Conservation (phyloP, 2,329 filamentous ascomycete genomes). For the Penicillium sp. region DNA sequence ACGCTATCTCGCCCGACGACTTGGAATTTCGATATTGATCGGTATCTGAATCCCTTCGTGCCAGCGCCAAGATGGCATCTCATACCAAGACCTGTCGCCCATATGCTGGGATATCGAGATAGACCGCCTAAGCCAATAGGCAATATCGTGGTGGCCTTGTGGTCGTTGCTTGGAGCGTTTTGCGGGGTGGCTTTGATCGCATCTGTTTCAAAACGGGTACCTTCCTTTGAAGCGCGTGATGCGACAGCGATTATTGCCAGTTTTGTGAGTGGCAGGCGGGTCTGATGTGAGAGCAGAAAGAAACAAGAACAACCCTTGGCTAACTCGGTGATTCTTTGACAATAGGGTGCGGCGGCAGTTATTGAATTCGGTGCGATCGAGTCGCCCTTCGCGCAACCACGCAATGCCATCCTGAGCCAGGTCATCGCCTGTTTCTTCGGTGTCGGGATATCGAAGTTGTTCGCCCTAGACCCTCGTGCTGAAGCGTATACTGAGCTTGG, state of each 20-base stretch:
- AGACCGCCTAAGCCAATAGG: constrained; percentile 45
- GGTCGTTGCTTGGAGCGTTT: constrained; percentile 65
- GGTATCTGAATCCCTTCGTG: constrained; percentile 67
- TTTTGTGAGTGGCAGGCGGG: constrained; percentile 55
- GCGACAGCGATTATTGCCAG: constrained; percentile 65
- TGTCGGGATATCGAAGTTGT: constrained; percentile 63
- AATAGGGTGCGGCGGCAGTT: constrained; percentile 70
- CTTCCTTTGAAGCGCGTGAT: constrained; percentile 52
- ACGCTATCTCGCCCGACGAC: constrained; percentile 23
- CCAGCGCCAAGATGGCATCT: constrained; percentile 62
- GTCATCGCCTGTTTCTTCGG: constrained; percentile 60
- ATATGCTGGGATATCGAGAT: constrained; percentile 64
- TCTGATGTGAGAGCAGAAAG: background rate
- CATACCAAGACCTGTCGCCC: constrained; percentile 64
- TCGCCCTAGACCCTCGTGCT: constrained; percentile 50
- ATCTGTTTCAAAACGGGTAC: constrained; percentile 54
- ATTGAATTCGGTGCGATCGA: constrained; percentile 70
- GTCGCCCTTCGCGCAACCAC: constrained; percentile 69
- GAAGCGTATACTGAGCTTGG: constrained; percentile 61
- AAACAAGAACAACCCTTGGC: background rate
- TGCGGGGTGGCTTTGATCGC: constrained; percentile 59
- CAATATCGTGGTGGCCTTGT: constrained; percentile 58
- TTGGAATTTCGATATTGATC: constrained; percentile 70
- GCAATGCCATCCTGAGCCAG: constrained; percentile 67
- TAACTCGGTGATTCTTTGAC: background rate